These are phyloP conservation scores for Aspergillus sp. DNA, from an alignment of 2,329 filamentous ascomycete genomes.

Conservation along the genomic window DNA sequence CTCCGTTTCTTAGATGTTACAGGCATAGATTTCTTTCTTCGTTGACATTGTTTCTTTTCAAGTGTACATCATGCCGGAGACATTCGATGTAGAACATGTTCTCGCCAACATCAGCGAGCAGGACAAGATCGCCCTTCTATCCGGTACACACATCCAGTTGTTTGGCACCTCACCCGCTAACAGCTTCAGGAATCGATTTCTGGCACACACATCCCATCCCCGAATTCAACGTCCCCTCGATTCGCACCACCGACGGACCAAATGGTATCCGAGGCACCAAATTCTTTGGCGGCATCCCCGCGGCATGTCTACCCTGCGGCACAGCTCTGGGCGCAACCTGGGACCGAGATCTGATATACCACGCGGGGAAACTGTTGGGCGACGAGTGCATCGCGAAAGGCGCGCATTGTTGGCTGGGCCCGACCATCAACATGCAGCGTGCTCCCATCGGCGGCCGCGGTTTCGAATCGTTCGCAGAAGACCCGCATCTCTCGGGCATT, in stretches of 20 bases:
- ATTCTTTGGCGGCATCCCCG: slow-evolving; percentile 63
- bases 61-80: not conserved
- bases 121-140: slow-evolving; percentile 22
- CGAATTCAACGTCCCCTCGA: slow-evolving; percentile 59
- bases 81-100: slow-evolving; percentile 20
- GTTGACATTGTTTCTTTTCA: not conserved
- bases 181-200: slow-evolving; percentile 58
- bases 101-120: slow-evolving; percentile 15
- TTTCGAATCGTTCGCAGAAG: slow-evolving; percentile 27
- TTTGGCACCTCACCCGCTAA: not conserved
- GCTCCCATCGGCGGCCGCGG: slow-evolving; percentile 41
- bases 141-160: slow-evolving; percentile 10
- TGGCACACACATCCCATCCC: slow-evolving; percentile 66
- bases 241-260: slow-evolving; percentile 66
- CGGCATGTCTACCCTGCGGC: slow-evolving; percentile 62
- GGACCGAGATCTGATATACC: slow-evolving; percentile 52
- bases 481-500: slow-evolving; percentile 21
- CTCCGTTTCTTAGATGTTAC: too few relatives aligned
- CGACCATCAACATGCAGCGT: slow-evolving; percentile 63
- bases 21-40: not conserved
- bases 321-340: slow-evolving; percentile 59
- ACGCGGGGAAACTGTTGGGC: slow-evolving; percentile 64
- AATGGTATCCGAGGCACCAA: slow-evolving; percentile 67
- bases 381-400: slow-evolving; percentile 62
- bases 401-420: slow-evolving; percentile 58